phyloP scores from a whole-genome alignment of 306 rosid genomes.

The Trifolium subterraneum region DNA sequence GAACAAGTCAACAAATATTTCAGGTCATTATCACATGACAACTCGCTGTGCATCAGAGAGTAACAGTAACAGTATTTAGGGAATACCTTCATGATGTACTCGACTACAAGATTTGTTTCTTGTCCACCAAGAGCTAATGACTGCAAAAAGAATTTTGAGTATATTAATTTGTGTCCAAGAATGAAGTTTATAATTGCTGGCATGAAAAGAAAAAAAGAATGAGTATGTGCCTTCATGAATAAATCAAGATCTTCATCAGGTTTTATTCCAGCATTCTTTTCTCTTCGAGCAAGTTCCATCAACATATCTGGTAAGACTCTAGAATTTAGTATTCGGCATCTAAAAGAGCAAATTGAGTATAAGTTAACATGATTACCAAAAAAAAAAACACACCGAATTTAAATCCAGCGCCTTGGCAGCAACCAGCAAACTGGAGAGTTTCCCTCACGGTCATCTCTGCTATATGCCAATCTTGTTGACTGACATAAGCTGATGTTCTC shows the following conservation, averaged over 20 bases:
- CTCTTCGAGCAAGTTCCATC: conserved; percentile 96
- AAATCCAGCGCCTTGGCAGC: conserved; percentile 93
- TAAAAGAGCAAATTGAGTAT: conserved; percentile 22
- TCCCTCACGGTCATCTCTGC: conserved; percentile 97
- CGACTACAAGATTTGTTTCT: conserved; percentile 84
- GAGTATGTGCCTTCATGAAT: conserved; percentile 81
- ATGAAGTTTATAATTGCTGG: conserved; percentile 4
- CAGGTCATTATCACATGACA: conserved; percentile 28
- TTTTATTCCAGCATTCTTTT: conserved; percentile 87
- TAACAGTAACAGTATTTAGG: conserved; percentile 46
- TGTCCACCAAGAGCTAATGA: conserved; percentile 92
- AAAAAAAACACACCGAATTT: conserved; percentile 70
- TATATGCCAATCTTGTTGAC: conserved; percentile 84
- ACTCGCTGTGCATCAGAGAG: conserved; percentile 27
- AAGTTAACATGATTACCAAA: background rate
- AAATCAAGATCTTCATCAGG: conserved; percentile 97
- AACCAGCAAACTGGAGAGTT: conserved; percentile 83
- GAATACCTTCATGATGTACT: conserved; percentile 95
- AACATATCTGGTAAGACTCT: conserved; percentile 74
- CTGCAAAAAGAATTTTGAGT: conserved; percentile 51
- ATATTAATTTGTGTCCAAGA: conserved; percentile 36
- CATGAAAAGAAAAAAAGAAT: conserved; percentile 6
- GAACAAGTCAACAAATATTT: conserved; percentile 27
- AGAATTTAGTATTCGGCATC: conserved; percentile 42
- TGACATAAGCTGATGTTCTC: conserved; percentile 89